Percentiles rank a stretch among this genome's conserved stretches.
phyloP scores from a whole-genome alignment of 331 rosid genomes.

The Pyracantha coccinea region DNA sequence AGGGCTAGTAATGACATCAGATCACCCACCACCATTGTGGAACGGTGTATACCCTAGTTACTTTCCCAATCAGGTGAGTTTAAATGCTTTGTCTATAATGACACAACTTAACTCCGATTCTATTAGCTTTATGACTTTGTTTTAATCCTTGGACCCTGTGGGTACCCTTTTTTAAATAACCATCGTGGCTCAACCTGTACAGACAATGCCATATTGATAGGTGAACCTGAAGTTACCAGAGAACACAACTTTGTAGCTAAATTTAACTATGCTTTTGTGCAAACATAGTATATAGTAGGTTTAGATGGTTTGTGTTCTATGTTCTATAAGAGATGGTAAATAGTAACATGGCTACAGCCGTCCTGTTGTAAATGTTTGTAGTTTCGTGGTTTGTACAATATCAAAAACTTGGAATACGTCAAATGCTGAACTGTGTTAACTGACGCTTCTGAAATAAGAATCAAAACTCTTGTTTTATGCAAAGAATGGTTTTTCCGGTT shows the following conservation, averaged over 20 bases:
- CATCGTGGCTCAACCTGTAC: neutral
- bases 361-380: neutral
- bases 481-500: no score
- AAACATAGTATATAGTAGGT: neutral
- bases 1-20: constrained; percentile 48
- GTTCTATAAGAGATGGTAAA: neutral
- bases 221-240: neutral
- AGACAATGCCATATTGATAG: neutral
- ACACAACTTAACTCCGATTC: neutral
- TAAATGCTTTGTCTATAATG: constrained; percentile 5
- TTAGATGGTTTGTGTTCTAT: neutral
- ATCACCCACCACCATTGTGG: constrained; percentile 49
- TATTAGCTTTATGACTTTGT: neutral
- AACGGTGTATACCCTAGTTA: constrained; percentile 52
- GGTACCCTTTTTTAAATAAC: neutral
- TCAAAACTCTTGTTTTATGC: no score
- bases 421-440: neutral
- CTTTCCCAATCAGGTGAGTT: constrained; percentile 65
- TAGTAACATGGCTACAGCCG: neutral
- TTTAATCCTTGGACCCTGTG: neutral
- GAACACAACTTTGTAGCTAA: neutral
- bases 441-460: neutral
- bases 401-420: neutral
- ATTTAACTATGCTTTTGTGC: neutral
- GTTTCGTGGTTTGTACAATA: neutral